Conservation (phyloP, 805 yeast genomes). For the Hanseniaspora vineae region DNA sequence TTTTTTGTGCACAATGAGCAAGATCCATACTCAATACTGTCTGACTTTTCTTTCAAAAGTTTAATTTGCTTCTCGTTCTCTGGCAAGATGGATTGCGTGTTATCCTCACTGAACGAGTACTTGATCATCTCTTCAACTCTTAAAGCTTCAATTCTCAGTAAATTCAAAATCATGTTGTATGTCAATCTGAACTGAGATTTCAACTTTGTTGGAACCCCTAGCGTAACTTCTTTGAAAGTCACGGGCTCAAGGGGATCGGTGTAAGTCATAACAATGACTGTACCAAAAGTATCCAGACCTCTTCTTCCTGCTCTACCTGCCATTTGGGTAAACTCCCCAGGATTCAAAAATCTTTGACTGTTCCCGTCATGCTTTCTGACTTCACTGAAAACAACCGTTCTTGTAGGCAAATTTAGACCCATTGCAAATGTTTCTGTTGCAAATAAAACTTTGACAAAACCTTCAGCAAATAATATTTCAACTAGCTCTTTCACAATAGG, state of each 20-base stretch:
- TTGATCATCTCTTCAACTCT: slow-evolving; percentile 98
- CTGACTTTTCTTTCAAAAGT: slow-evolving; percentile 35
- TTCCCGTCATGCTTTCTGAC: slow-evolving; percentile 85
- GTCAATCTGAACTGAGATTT: slow-evolving; percentile 89
- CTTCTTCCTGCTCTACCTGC: slow-evolving; percentile 98
- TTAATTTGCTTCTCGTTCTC: slow-evolving; percentile 64
- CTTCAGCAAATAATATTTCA: slow-evolving; percentile 79
- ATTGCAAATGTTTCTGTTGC: slow-evolving; percentile 98
- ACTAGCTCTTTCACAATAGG: slow-evolving; percentile 91
- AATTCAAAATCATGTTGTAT: slow-evolving; percentile 86
- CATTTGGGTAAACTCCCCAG: slow-evolving; percentile 98
- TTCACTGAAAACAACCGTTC: slow-evolving; percentile 86
- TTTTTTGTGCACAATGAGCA: slow-evolving; percentile 26
- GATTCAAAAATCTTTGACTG: slow-evolving; percentile 64
- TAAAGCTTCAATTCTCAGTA: slow-evolving; percentile 84
- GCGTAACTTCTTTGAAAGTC: slow-evolving; percentile 63
- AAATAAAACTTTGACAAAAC: slow-evolving; percentile 78
- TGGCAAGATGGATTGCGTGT: slow-evolving; percentile 73
- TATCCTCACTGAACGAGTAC: slow-evolving; percentile 85
- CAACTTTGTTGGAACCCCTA: slow-evolving; percentile 84
- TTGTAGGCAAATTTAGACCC: slow-evolving; percentile 94
- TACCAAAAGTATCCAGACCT: slow-evolving; percentile 87
- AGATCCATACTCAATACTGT: slow-evolving; percentile 24
- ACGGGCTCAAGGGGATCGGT: slow-evolving; percentile 44
- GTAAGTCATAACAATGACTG: slow-evolving; percentile 85